A percentile compares a stretch with the other conserved stretches of the same genome.
Evolutionary conservation across 257 asterid species (phyloP).

Genomic region (Echites panduratus): DNA sequence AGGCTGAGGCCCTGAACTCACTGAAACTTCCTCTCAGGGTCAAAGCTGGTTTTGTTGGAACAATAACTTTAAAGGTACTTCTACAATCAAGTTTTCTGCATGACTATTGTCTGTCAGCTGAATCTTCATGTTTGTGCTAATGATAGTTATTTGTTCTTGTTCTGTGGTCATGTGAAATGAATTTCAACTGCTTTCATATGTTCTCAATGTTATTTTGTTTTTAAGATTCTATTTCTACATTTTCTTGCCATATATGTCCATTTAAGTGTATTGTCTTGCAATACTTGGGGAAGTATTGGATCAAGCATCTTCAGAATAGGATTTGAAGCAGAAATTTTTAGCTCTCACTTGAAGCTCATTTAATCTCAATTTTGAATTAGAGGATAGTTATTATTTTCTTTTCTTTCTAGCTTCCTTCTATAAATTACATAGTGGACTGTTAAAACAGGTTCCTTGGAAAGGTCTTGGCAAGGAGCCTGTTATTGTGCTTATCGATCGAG

Average conservation of each 20-base stretch:
- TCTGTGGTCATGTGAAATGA: not conserved
- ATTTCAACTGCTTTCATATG: not conserved
- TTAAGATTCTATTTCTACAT: not conserved
- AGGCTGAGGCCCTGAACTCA: slow-evolving; percentile 94
- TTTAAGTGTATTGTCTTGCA: not conserved
- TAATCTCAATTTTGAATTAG: not conserved
- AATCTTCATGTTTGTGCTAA: not conserved
- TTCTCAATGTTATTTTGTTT: not conserved
- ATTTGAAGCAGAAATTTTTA: not conserved
- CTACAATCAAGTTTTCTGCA: slow-evolving; percentile 10
- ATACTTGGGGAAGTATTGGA: not conserved
- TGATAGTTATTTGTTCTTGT: not conserved
- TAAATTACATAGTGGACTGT: not conserved
- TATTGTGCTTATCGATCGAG: slow-evolving; percentile 89
- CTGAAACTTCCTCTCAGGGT: slow-evolving; percentile 90
- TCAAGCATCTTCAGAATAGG: not conserved
- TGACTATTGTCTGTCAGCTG: slow-evolving; percentile 3
- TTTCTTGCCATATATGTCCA: not conserved
- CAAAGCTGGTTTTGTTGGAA: slow-evolving; percentile 93
- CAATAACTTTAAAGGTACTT: slow-evolving; percentile 87
- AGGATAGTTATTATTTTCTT: not conserved
- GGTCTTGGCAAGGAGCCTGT: slow-evolving; percentile 99
- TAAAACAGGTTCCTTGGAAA: slow-evolving; percentile 92
- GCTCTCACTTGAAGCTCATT: not conserved
- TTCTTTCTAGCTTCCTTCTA: not conserved